Base-by-base conservation (phyloP, 139 green algal species). In the Pleodorina starrii region DNA sequence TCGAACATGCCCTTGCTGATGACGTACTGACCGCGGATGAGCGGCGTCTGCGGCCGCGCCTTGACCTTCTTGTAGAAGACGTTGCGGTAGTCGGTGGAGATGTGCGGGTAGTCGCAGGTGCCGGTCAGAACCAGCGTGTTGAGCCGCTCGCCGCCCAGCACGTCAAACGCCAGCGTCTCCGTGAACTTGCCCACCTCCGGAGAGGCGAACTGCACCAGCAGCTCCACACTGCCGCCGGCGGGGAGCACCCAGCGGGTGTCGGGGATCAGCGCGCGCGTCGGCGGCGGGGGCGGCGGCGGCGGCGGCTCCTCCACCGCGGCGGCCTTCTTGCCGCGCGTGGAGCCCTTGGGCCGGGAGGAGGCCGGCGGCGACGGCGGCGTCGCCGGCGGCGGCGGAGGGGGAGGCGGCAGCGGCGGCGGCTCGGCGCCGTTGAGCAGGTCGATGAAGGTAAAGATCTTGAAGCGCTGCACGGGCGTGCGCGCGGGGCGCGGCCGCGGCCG, bases 41-140 rank as follows among this genome's bases (percentile, higher is more conserved):
- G 69, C 17, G 93, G 90, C 17, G 91, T 94, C 29, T 89, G 69
- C 25, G 95, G 94, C 5, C 92, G 78, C 21, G 66, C 82, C 80
- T 95, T 96, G 75, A 92, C 85, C 90, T 95, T 95, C 38, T 93
- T 93, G 75, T 95, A 95, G 86, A 95, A 97, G 73, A 97, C 90
- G 84, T 96, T 96, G 63, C 90, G 87, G 85, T 91, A 92, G 85
- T 96, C 95, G 32, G 90, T 91, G 60, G 54, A 90, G 83, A 98
- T 96, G 76, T 93, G 92, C 14, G 96, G 96, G 86, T 96, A 94
- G 75, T 95, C 94, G 85, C 95, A 97, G 21, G 79, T 79, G 36
- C 92, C 93, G 12, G 82, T 91, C 6, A 95, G 50, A 16, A 76
- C 69, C 25, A 96, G 51, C 29, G 74, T 92, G 87, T 86, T 87